Base-by-base conservation (phyloP, 106 monocot genomes). In the Acorus gramineus region DNA sequence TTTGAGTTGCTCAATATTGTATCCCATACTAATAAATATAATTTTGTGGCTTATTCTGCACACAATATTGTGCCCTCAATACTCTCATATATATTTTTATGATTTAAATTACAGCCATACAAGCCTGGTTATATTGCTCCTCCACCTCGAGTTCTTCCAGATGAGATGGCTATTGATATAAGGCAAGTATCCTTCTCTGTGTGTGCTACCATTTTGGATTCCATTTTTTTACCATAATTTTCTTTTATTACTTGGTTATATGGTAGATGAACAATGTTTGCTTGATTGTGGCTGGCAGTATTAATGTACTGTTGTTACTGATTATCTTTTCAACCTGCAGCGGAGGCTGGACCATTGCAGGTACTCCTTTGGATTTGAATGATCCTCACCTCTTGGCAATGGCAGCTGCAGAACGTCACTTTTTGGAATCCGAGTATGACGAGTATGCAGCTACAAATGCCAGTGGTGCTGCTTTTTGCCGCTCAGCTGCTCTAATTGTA, bases 391-490 rank as follows among this genome's bases (percentile, higher is more conserved):
- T 92, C 5, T 57, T 92, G 47, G 87, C 92, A 47, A 79, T 92
- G 81, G 81, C 84, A 50, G 81, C 84, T 55, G 87, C 87, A 28
- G 87, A 80, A 11, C 81, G 72, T 1, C 84, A 73, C 69, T 76
- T 92, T 58, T 82, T 92, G 61, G 92, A 92, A 75, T 77, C 86
- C 13, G 87, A 92, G 11, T 92, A 84, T 63, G 92, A 92, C 71
- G 92, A 87, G 4, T 84, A 92, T 82, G 73, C 82, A 65, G 72
- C 87, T 61, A 82, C 84, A 47, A 92, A 84, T 82, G 78, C 81
- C 57, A 87, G 84, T 61, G 84, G 83, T 76, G 84, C 84, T 63
- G 77, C 87, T 60, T 92, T 92, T 70, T 92, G 84, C 69, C 87
- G 87, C 9, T 92, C 87, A 52, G 83, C 71, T 58, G 80, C 78